Evolutionary conservation across 345 rosid genomes (phyloP).

Genomic region (Camelina neglecta): DNA sequence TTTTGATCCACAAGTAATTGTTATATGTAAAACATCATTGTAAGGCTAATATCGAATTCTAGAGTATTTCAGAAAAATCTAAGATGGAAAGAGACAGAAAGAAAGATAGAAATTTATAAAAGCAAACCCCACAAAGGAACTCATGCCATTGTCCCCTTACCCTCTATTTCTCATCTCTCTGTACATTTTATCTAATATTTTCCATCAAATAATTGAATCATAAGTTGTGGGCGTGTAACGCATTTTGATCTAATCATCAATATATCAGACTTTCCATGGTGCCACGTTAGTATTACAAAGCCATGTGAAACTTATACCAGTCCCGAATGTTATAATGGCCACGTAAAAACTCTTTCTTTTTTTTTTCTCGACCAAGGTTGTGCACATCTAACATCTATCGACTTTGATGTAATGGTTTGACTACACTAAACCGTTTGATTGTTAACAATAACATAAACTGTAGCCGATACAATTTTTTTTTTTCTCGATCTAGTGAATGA

Average conservation of each 20-base stretch:
- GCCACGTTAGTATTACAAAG: slow-evolving; percentile 4
- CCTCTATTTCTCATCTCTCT: not conserved
- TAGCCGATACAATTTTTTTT: not conserved
- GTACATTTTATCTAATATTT: not conserved
- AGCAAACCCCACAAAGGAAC: slow-evolving; percentile 32
- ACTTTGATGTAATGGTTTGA: slow-evolving; percentile 3
- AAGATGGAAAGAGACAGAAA: slow-evolving; percentile 33
- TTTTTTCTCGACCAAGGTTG: not conserved
- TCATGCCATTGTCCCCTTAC: slow-evolving; percentile 40
- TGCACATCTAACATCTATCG: not conserved
- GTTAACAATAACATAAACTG: not conserved
- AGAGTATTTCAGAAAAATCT: slow-evolving; percentile 29
- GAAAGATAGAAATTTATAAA: slow-evolving; percentile 17
- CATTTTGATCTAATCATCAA: not conserved
- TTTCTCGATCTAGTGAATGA: not conserved
- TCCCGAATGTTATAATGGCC: not conserved
- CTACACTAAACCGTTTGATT: not conserved
- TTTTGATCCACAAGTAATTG: slow-evolving; percentile 22
- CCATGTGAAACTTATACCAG: not conserved
- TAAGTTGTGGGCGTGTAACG: slow-evolving; percentile 29
- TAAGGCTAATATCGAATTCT: slow-evolving; percentile 26
- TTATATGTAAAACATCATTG: not conserved
- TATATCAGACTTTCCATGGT: slow-evolving; percentile 7
- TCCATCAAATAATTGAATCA: slow-evolving; percentile 31
- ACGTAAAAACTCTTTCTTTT: not conserved